A percentile compares a stretch with the other conserved stretches of the same genome.
Conservation (phyloP, 345 rosid species). For the Iberis pinnata region DNA sequence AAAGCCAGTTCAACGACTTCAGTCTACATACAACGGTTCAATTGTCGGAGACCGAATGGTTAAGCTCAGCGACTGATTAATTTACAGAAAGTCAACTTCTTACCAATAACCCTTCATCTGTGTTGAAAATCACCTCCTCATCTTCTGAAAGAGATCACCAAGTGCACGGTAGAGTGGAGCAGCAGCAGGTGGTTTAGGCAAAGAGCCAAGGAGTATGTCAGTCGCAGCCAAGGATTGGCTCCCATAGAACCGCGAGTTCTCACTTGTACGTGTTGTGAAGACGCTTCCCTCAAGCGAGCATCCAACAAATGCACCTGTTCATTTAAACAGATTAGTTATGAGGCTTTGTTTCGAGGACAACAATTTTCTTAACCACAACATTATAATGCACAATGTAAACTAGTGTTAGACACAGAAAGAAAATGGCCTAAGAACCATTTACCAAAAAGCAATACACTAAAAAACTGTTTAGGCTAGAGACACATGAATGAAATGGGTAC, state of each 20-base stretch:
- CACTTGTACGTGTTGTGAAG: slow-evolving; percentile 61
- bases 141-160: slow-evolving; percentile 54
- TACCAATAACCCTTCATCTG: slow-evolving; percentile 16
- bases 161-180: slow-evolving; percentile 73
- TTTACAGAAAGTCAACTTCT: too few relatives aligned
- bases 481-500: slow-evolving; percentile 31
- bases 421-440: not conserved
- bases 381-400: not conserved
- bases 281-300: slow-evolving; percentile 88
- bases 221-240: slow-evolving; percentile 66
- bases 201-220: slow-evolving; percentile 70
- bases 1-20: slow-evolving; percentile 12
- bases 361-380: not conserved
- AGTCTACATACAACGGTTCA: slow-evolving; percentile 17
- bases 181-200: slow-evolving; percentile 85
- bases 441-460: not conserved
- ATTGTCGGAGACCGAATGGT: slow-evolving; percentile 4
- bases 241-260: slow-evolving; percentile 78
- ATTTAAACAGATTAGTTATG: not conserved
- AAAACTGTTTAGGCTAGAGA: not conserved
- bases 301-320: slow-evolving; percentile 84
- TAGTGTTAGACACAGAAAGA: not conserved
- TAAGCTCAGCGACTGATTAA: slow-evolving; percentile 11
- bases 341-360: not conserved
- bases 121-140: slow-evolving; percentile 35